Evolutionary conservation across 176 grass and related monocot genomes (phyloP), one percentile per base, ranked within the genome.

Genomic region (Ananas comosus): DNA sequence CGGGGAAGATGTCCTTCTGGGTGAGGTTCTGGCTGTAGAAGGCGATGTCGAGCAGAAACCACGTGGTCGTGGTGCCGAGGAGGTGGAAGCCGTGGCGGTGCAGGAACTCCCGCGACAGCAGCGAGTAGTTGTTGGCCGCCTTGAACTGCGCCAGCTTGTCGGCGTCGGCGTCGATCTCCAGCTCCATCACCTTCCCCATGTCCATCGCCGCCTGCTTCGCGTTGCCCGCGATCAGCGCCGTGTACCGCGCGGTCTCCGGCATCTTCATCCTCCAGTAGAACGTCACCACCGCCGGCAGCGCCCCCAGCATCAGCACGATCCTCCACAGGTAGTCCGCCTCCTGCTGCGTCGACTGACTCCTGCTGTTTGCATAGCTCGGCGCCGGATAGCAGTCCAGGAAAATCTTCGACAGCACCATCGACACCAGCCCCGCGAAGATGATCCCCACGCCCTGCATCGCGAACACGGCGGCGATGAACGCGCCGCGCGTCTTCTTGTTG

Each of bases 181-280:
- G 70, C 68, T 82, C 65, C 16, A 91, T 82, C 12, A 92, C 82
- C 73, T 83, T 88, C 22, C 82, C 64, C 91, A 95, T 95, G 67
- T 95, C 91, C 1, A 69, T 13, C 9, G 91, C 83, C 0, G 86
- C 91, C 70, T 83, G 78, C 69, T 88, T 92, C 68, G 82, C 80
- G 81, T 92, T 70, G 69, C 48, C 80, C 23, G 80, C 90, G 3
- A 92, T 82, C 5, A 93, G 77, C 11, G 80, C 86, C 64, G 86
- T 93, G 80, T 89, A 93, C 9, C 90, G 74, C 49, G 86, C 83
- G 18, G 80, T 94, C 90, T 89, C 90, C 4, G 90, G 90, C 90
- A 94, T 94, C 83, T 89, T 94, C 33, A 70, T 65, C 61, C 90
- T 74, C 83, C 85, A 94, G 68, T 93, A 93, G 85, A 83, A 89